A percentile compares a stretch with the other conserved stretches of the same genome.
Evolutionary conservation across 768 basidiomycete genomes (phyloP).

Genomic region (Tubosaeta sp.): DNA sequence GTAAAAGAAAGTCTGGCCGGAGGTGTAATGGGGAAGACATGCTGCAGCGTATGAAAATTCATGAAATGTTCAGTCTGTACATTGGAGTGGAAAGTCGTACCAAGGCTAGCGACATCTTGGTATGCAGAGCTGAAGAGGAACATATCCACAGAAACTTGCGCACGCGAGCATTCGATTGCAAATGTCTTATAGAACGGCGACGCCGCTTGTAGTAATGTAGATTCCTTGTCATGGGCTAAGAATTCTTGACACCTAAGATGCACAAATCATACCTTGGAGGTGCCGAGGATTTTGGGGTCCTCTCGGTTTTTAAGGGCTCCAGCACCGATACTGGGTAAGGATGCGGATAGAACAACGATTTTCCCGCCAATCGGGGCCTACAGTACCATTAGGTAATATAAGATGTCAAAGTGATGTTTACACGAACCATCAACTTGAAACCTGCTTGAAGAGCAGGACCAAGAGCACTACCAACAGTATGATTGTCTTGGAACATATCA

Average conservation of each 20-base stretch:
- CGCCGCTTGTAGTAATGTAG: slow-evolving; percentile 86
- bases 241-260: neutral
- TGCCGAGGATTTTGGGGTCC: slow-evolving; percentile 93
- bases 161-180: slow-evolving; percentile 95
- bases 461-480: slow-evolving; percentile 87
- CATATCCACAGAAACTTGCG: slow-evolving; percentile 98
- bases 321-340: slow-evolving; percentile 81
- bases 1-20: slow-evolving; percentile 97
- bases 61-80: neutral
- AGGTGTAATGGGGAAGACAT: slow-evolving; percentile 93
- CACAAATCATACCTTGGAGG: slow-evolving; percentile 62
- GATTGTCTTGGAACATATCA: slow-evolving; percentile 98
- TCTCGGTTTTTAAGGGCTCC: slow-evolving; percentile 95
- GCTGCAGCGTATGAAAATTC: slow-evolving; percentile 41
- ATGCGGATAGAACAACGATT: slow-evolving; percentile 81
- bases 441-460: slow-evolving; percentile 95
- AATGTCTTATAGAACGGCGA: slow-evolving; percentile 97
- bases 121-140: slow-evolving; percentile 94
- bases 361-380: slow-evolving; percentile 93
- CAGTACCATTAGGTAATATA: slow-evolving; percentile 1
- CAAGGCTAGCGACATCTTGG: slow-evolving; percentile 92
- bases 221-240: slow-evolving; percentile 55
- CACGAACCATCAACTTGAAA: slow-evolving; percentile 84
- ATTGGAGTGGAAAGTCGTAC: slow-evolving; percentile 34
- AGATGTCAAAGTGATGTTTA: neutral